A percentile compares a stretch with the other conserved stretches of the same genome.
Evolutionary conservation across 257 asterid genomes (phyloP).

Genomic region (Asclepias syriaca): DNA sequence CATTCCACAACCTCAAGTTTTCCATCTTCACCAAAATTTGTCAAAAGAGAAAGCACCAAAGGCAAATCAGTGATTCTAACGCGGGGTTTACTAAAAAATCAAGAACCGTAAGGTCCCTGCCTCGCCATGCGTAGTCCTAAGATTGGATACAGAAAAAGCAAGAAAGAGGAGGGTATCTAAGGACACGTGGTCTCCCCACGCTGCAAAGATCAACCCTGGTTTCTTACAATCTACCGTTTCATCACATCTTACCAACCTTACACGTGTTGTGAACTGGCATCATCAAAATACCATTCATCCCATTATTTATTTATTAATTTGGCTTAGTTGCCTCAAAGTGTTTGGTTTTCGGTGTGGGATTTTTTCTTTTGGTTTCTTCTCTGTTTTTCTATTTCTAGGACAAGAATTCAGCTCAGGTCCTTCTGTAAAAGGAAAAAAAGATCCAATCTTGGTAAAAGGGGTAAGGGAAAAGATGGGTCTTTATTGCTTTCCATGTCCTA

Average conservation of each 20-base stretch:
- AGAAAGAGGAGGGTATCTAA: not conserved
- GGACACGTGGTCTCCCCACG: constrained; percentile 6
- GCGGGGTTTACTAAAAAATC: not conserved
- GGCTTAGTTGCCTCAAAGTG: not conserved
- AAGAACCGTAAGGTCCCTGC: constrained; percentile 10
- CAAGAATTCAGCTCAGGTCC: not conserved
- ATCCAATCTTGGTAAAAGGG: not conserved
- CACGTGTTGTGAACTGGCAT: constrained; percentile 12
- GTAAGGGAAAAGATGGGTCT: constrained; percentile 28
- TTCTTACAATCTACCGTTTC: not conserved
- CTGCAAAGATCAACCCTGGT: not conserved
- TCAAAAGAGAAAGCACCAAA: not conserved
- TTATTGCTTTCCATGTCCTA: constrained; percentile 34
- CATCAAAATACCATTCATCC: not conserved
- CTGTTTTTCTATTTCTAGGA: not conserved
- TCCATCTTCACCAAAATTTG: not conserved
- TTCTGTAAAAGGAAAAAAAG: not conserved
- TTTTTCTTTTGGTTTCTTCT: not conserved
- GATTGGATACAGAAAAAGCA: not conserved
- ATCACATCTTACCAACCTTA: not conserved
- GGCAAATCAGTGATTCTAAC: not conserved
- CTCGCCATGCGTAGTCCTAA: not conserved
- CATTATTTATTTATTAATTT: not conserved
- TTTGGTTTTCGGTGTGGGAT: not conserved
- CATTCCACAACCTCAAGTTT: not conserved